Evolutionary conservation across 2,329 filamentous ascomycete genomes (phyloP), one percentile per base, ranked within the genome.

Genomic region (Neonectria punicea): DNA sequence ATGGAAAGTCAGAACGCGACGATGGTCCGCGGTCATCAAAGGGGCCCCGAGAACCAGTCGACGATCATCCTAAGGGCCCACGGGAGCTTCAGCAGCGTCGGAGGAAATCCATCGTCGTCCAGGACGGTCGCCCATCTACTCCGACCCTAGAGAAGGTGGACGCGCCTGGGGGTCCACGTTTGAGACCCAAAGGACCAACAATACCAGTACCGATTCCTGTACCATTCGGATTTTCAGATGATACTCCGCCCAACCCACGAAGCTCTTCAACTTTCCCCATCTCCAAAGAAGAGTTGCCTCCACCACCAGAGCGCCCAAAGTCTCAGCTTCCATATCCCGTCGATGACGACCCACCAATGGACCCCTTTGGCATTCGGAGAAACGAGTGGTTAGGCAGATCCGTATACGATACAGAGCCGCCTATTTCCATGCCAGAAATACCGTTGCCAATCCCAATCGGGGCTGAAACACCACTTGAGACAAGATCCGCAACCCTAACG

Each of bases 321-420:
- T 53, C 72, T 5, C 69, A 72, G 28, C 71, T 79, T 10, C 79
- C 80, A n/a, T 81, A 82, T 61, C 79, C 80, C 3, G 77, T 80
- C n/a, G 80, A 81, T 47, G 76, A 80, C 20, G 74, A 74, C 18
- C 64, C 69, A 11, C 55, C 59, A 47, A 65, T 63, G 53, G 71
- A 74, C 43, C 73, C 74, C 9, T 71, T 72, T 56, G 71, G 70
- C 47, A 43, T 61, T n/a, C 66, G 72, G 13, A 43, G 60, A 11
- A 70, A 68, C 28, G 68, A 73, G 47, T 68, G 71, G 51, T 20
- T 67, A 9, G 63, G 62, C 13, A 70, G 61, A 39, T 64, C 72
- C 44, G 71, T 56, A 9, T 71, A 69, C 25, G 71, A 69, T n/a
- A 44, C 61, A 36, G 70, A 73, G 11, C 54, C 67, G 2, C 36